A percentile compares a stretch with the other conserved stretches of the same genome.
Evolutionary conservation across 352 stramenopile species (phyloP).

Genomic region (Phytopythium boreale): DNA sequence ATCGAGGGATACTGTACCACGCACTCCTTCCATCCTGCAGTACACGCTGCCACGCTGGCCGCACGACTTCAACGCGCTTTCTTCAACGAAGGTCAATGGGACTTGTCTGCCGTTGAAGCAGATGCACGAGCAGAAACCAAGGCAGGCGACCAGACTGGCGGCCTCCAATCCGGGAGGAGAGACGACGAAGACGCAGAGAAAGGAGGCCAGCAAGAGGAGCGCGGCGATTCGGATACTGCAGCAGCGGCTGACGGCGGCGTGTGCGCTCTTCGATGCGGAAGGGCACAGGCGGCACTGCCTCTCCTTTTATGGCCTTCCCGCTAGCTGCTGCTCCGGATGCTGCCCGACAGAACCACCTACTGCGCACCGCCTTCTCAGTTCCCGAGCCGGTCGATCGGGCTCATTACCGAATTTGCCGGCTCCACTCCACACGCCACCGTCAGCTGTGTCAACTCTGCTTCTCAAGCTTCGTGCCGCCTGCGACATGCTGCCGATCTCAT

Average conservation of each 20-base stretch:
- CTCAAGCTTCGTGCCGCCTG: background rate
- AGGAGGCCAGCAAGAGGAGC: background rate
- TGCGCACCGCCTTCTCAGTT: background rate
- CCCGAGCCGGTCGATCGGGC: background rate
- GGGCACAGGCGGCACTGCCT: too few species aligned
- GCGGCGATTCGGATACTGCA: background rate
- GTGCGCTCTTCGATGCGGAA: background rate
- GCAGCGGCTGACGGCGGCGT: background rate
- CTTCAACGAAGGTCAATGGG: background rate
- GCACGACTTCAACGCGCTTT: background rate
- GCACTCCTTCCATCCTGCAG: background rate
- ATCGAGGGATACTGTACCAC: background rate
- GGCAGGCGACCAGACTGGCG: background rate
- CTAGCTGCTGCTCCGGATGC: background rate
- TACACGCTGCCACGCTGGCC: background rate
- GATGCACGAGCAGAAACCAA: background rate
- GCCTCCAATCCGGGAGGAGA: background rate
- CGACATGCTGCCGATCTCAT: background rate
- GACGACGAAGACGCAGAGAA: background rate
- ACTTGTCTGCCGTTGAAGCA: conserved; percentile 1
- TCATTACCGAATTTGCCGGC: conserved; percentile 2
- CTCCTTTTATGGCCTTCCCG: background rate
- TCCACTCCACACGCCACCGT: background rate
- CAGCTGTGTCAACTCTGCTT: background rate
- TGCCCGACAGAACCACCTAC: background rate